phyloP scores from a whole-genome alignment of 495 filamentous ascomycete genomes.

The Penicillium ochrochloron region DNA sequence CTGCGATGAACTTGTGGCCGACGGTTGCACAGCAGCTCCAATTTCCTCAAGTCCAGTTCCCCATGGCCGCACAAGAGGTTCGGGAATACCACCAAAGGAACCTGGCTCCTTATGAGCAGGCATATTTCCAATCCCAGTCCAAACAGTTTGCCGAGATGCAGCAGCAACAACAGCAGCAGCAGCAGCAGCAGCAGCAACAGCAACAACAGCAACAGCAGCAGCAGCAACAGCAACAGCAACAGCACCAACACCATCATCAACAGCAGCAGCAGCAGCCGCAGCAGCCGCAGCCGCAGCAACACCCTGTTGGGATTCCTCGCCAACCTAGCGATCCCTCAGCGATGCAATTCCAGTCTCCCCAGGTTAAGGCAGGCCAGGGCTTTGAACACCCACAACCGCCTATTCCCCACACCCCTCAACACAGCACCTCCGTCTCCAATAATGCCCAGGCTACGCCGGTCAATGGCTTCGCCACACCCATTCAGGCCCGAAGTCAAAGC shows the following conservation, averaged over 20 bases:
- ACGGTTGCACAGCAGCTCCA: conserved; percentile 69
- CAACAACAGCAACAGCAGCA: conserved; percentile 52
- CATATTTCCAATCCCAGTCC: conserved; percentile 64
- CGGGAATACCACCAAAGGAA: conserved; percentile 75
- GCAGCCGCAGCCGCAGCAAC: conserved; percentile 41
- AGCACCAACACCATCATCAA: conserved; percentile 40
- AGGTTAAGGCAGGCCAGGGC: conserved; percentile 36
- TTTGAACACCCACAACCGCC: conserved; percentile 44
- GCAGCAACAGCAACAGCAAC: conserved; percentile 50
- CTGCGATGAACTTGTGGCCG: conserved; percentile 69
- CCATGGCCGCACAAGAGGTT: conserved; percentile 68
- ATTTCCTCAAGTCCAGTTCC: conserved; percentile 67
- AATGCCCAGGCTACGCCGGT: conserved; percentile 38
- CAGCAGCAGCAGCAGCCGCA: conserved; percentile 53
- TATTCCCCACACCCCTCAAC: conserved; percentile 44
- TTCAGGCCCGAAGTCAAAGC: conserved; percentile 44
- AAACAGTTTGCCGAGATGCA: conserved; percentile 59
- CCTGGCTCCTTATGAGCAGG: conserved; percentile 72
- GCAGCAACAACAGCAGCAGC: conserved; percentile 50
- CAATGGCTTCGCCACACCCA: conserved; percentile 52
- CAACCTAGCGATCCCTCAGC: conserved; percentile 42
- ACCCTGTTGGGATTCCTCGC: conserved; percentile 38
- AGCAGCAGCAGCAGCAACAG: conserved; percentile 47
- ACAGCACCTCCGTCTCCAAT: conserved; percentile 36
- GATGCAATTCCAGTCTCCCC: conserved; percentile 48